Evolutionary conservation across 805 yeast species (phyloP).

Genomic region (Myxozyma neotropica): DNA sequence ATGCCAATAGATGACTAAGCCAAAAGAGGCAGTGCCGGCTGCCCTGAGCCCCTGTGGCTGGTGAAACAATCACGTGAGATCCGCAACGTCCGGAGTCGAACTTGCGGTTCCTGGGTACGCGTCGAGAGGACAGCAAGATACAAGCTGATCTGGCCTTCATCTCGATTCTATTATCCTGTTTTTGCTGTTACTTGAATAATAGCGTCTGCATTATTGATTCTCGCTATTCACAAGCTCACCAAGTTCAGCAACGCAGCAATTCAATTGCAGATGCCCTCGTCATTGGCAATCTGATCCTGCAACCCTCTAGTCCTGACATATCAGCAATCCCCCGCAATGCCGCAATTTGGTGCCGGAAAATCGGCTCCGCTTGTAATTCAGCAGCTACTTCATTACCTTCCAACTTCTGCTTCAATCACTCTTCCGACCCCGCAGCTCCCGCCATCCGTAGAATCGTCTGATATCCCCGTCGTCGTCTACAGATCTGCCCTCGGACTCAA

Average conservation of each 20-base stretch:
- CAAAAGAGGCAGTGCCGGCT: too few relatives aligned
- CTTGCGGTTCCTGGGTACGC: too few relatives aligned
- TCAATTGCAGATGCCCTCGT: too few relatives aligned
- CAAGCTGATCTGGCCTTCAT: too few relatives aligned
- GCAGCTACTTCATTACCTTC: slow-evolving; percentile 21
- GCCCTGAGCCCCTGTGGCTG: not conserved
- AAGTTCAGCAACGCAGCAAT: too few relatives aligned
- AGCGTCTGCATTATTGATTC: too few relatives aligned
- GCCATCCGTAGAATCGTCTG: not conserved
- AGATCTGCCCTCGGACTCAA: slow-evolving; percentile 5
- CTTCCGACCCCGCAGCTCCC: slow-evolving; percentile 15
- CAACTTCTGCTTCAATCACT: slow-evolving; percentile 22
- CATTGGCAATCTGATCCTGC: too few relatives aligned
- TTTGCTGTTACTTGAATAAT: too few relatives aligned
- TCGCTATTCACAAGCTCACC: too few relatives aligned
- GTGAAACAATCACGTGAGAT: not conserved
- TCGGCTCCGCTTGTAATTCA: slow-evolving; percentile 28
- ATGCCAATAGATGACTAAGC: too few relatives aligned
- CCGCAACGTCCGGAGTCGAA: not conserved
- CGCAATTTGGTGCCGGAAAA: slow-evolving; percentile 26
- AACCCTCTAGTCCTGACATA: not conserved
- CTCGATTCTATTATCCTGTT: too few relatives aligned
- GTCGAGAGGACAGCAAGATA: too few relatives aligned
- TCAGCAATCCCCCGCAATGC: not conserved
- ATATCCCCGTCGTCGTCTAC: not conserved